Conservation (phyloP, 2,329 filamentous ascomycete species). For the Passalora sequoiae region DNA sequence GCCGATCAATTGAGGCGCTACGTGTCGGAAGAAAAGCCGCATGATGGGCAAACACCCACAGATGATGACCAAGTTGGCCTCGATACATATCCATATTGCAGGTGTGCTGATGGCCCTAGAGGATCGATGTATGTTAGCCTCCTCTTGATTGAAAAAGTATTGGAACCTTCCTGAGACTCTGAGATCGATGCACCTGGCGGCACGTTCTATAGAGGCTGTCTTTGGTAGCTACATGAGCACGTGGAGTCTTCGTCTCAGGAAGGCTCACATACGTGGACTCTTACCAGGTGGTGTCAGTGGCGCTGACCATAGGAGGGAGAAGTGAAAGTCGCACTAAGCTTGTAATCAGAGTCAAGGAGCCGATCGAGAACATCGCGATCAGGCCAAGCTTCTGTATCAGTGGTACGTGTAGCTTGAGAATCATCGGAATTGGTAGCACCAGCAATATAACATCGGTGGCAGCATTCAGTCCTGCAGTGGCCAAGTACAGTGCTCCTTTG, state of each 20-base stretch:
- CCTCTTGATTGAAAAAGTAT: too few relatives aligned
- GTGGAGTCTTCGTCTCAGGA: too few relatives aligned
- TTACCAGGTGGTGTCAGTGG: conserved; percentile 12
- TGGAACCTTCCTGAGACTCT: too few relatives aligned
- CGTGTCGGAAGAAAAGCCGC: conserved; percentile 17
- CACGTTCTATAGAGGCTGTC: too few relatives aligned
- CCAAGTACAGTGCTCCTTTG: conserved; percentile 11
- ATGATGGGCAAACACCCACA: conserved; percentile 17
- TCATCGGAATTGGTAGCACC: conserved; percentile 5
- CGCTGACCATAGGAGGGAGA: conserved; percentile 13
- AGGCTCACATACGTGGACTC: too few relatives aligned
- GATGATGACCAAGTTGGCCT: conserved; percentile 18
- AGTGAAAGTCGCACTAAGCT: conserved; percentile 15
- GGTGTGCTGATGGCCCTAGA: conserved; percentile 13
- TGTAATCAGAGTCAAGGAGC: conserved; percentile 15
- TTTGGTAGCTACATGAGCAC: too few relatives aligned
- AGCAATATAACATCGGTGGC: conserved; percentile 17
- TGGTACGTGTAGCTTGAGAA: conserved; percentile 2
- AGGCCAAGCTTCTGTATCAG: conserved; percentile 13
- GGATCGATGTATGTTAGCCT: too few relatives aligned
- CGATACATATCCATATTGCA: conserved; percentile 18
- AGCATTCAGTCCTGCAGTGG: conserved; percentile 16
- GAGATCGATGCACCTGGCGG: too few relatives aligned
- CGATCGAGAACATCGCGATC: conserved; percentile 15
- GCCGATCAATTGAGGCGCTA: conserved; percentile 16